Conservation (phyloP, 1,284 basidiomycete genomes). For the Apiotrichum mycotoxinovorans region DNA sequence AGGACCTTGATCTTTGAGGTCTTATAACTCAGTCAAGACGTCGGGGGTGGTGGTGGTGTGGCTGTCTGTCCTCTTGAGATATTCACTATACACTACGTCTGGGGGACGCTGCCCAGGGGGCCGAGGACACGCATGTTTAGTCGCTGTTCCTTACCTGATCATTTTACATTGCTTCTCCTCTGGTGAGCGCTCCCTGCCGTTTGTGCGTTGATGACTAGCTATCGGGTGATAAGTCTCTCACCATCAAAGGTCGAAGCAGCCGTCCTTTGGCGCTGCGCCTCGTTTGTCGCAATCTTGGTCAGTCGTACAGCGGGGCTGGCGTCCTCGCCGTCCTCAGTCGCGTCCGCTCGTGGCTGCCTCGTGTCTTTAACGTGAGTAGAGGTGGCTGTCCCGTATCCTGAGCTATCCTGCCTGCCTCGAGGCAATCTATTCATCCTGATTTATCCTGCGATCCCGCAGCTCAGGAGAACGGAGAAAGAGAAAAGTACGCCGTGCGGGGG, state of each 20-base stretch:
- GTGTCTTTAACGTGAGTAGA: not conserved
- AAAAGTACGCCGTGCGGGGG: not conserved
- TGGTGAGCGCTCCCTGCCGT: not conserved
- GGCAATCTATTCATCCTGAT: not conserved
- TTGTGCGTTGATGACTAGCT: constrained; percentile 2
- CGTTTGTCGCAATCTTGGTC: not conserved
- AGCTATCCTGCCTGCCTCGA: constrained; percentile 1
- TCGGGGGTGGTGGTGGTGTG: not conserved
- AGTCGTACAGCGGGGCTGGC: too few relatives aligned
- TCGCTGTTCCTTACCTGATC: not conserved
- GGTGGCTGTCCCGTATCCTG: not conserved
- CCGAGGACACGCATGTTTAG: not conserved
- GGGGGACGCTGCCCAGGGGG: too few relatives aligned
- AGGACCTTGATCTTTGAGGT: not conserved
- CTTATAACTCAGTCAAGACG: constrained; percentile 1
- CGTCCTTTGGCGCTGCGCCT: not conserved
- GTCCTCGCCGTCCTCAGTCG: not conserved
- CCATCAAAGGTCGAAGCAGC: not conserved
- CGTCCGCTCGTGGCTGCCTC: not conserved
- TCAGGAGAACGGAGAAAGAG: not conserved
- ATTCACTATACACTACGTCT: too few relatives aligned
- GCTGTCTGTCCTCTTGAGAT: not conserved
- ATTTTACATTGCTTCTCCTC: not conserved
- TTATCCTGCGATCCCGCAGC: not conserved
- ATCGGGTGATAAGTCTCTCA: not conserved